These are phyloP conservation scores for Botrytis sinoallii DNA, from an alignment of 2,329 filamentous ascomycete genomes.

Conservation along the genomic window DNA sequence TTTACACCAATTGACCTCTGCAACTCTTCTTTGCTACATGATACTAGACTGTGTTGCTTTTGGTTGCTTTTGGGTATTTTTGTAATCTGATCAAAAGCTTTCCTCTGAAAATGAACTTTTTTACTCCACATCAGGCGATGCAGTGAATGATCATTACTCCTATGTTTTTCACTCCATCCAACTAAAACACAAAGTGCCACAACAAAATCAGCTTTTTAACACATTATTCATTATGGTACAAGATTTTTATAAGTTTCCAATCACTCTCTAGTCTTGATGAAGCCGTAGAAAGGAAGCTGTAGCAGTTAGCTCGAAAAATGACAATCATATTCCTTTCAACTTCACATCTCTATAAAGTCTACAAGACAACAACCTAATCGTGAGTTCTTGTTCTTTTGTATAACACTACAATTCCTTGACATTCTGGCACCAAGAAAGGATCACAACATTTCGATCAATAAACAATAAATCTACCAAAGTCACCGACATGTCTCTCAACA, in stretches of 20 bases:
- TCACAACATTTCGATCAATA: background rate
- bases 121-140: background rate
- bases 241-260: background rate
- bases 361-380: background rate
- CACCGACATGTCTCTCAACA: background rate
- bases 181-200: rapidly evolving
- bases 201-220: background rate
- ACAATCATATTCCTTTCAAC: background rate
- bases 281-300: background rate
- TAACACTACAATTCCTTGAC: background rate
- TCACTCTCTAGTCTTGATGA: background rate
- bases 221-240: rapidly evolving
- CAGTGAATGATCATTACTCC: background rate
- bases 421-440: background rate
- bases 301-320: background rate
- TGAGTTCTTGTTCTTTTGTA: background rate
- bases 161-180: background rate
- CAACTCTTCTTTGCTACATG: rapidly evolving
- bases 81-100: background rate
- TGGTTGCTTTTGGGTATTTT: too few relatives aligned
- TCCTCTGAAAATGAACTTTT: background rate
- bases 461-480: background rate
- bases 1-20: background rate
- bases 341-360: background rate
- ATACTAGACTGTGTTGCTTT: background rate